phyloP scores from a whole-genome alignment of 2,329 filamentous ascomycete genomes.

The Talaromyces islandicus region DNA sequence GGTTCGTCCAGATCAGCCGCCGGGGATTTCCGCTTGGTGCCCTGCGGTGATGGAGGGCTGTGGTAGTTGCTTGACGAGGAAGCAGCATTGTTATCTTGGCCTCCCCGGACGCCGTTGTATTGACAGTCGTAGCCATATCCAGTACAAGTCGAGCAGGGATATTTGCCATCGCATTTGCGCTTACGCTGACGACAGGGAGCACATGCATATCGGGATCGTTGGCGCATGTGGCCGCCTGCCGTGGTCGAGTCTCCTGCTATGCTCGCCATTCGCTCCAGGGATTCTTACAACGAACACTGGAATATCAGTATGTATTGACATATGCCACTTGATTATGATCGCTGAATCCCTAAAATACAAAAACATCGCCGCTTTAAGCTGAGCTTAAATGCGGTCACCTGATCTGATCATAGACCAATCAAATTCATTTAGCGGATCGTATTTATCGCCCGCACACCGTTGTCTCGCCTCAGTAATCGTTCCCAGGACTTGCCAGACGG shows the following conservation, averaged over 20 bases:
- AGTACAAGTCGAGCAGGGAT: conserved; percentile 12
- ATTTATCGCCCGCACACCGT: neutral
- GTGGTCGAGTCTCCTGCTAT: neutral
- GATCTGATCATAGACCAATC: neutral
- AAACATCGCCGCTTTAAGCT: neutral
- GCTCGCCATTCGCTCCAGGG: neutral
- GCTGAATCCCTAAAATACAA: neutral
- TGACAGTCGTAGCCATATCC: conserved; percentile 13
- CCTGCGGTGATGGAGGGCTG: neutral
- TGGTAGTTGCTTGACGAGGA: neutral
- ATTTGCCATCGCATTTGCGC: conserved; percentile 13
- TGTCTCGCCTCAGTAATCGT: neutral
- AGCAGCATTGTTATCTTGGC: neutral
- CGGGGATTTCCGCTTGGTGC: conserved; percentile 1
- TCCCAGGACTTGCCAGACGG: neutral
- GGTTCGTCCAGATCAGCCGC: conserved; percentile 6
- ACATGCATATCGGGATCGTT: conserved; percentile 12
- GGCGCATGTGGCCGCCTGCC: conserved; percentile 10
- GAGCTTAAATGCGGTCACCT: neutral
- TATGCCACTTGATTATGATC: neutral
- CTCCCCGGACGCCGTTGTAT: neutral
- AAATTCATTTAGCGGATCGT: neutral
- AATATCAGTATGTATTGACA: neutral
- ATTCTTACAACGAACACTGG: neutral
- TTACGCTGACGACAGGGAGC: conserved; percentile 13